Percentiles rank a stretch among this genome's conserved stretches.
phyloP scores from a whole-genome alignment of 441 rosid species.

The Theobroma grandiflorum region DNA sequence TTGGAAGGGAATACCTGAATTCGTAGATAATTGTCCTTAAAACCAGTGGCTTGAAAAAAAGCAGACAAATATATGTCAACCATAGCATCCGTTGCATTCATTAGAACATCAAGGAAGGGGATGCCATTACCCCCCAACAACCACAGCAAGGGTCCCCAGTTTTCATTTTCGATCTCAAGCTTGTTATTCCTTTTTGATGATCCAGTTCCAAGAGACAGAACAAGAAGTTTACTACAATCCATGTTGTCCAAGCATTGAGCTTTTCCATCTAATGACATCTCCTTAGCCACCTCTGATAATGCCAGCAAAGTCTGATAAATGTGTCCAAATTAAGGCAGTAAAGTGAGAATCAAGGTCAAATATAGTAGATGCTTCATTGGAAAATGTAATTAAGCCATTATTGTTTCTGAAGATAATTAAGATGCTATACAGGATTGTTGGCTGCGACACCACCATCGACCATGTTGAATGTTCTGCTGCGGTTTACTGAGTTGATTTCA shows the following conservation, averaged over 20 bases:
- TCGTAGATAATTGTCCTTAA: conserved; percentile 21
- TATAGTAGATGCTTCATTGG: not conserved
- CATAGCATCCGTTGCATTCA: conserved; percentile 14
- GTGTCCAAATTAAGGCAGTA: not conserved
- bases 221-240: conserved; percentile 19
- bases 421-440: conserved; percentile 29
- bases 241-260: not conserved
- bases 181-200: conserved; percentile 22
- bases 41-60: conserved; percentile 20
- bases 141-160: conserved; percentile 23
- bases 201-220: conserved; percentile 27
- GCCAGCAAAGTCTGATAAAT: conserved; percentile 28
- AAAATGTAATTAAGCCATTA: not conserved
- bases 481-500: not conserved
- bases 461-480: conserved; percentile 26
- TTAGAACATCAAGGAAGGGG: conserved; percentile 13
- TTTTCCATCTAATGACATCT: not conserved
- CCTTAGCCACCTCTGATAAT: conserved; percentile 26
- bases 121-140: conserved; percentile 8
- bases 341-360: not conserved
- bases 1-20: conserved; percentile 6
- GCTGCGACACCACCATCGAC: conserved; percentile 38
- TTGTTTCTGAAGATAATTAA: not conserved
- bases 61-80: conserved; percentile 23
- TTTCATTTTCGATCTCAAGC: not conserved